Conservation (phyloP, 2,329 filamentous ascomycete genomes). For the Talaromyces rugulosus region DNA sequence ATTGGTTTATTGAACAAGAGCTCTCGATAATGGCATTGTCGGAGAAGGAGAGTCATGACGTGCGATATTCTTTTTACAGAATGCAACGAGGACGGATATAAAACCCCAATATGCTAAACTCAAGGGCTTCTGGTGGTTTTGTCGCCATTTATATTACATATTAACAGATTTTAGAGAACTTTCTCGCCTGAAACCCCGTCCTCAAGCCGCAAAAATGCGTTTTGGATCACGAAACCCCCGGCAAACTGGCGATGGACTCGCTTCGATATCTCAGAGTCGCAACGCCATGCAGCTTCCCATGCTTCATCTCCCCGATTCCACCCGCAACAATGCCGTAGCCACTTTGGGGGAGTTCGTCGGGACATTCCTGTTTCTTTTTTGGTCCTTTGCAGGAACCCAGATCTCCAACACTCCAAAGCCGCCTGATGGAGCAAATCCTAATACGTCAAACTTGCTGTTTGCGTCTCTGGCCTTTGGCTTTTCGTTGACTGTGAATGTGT, state of each 20-base stretch:
- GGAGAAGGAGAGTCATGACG: neutral
- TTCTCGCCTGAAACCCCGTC: neutral
- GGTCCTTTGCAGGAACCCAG: constrained; percentile 45
- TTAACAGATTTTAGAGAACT: neutral
- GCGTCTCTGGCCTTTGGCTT: constrained; percentile 44
- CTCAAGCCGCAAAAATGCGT: neutral
- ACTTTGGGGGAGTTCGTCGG: constrained; percentile 50
- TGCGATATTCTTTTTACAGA: neutral
- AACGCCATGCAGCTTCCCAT: constrained; percentile 26
- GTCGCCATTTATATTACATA: neutral
- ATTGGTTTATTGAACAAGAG: neutral
- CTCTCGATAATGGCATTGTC: neutral
- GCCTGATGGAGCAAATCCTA: constrained; percentile 27
- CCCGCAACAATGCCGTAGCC: constrained; percentile 45
- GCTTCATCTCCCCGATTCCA: constrained; percentile 28
- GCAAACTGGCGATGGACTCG: neutral
- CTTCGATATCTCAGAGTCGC: constrained; percentile 17
- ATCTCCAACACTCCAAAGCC: constrained; percentile 39
- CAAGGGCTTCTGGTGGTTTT: neutral
- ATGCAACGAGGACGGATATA: neutral
- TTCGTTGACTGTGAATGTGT: constrained; percentile 50
- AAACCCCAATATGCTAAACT: neutral
- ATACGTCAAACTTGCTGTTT: constrained; percentile 38
- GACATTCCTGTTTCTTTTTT: constrained; percentile 49
- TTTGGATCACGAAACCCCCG: neutral